Evolutionary conservation across 805 yeast genomes (phyloP).

Genomic region (Sugiyamaella mastotermitis): DNA sequence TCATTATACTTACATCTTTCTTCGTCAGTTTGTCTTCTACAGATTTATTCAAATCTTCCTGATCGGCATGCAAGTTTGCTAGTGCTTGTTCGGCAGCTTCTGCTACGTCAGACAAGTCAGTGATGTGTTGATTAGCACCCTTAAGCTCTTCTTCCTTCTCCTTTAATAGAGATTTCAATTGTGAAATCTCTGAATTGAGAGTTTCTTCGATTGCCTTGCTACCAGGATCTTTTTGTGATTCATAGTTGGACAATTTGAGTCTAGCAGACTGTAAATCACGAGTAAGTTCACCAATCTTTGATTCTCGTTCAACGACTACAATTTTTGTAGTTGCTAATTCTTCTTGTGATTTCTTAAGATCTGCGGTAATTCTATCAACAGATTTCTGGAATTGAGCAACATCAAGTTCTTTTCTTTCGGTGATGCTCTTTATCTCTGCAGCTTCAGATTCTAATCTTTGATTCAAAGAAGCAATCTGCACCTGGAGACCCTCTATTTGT

Average conservation of each 20-base stretch:
- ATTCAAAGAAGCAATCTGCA: constrained; percentile 40
- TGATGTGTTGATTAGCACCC: constrained; percentile 49
- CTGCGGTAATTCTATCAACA: constrained; percentile 47
- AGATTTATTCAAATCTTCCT: constrained; percentile 38
- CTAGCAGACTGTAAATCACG: constrained; percentile 27
- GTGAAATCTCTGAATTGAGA: constrained; percentile 9
- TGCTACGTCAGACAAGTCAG: constrained; percentile 59
- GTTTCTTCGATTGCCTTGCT: constrained; percentile 6
- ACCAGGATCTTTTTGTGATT: constrained; percentile 31
- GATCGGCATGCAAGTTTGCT: constrained; percentile 45
- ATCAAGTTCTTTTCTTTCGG: constrained; percentile 53
- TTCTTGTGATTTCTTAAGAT: constrained; percentile 38
- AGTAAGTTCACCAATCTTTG: constrained; percentile 33
- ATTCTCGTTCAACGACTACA: constrained; percentile 35
- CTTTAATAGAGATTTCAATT: constrained; percentile 13
- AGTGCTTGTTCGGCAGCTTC: constrained; percentile 63
- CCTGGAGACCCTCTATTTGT: constrained; percentile 46
- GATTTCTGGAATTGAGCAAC: constrained; percentile 53
- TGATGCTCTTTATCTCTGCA: constrained; percentile 46
- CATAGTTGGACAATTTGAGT: constrained; percentile 22
- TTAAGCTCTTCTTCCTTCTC: constrained; percentile 42
- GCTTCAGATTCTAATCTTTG: constrained; percentile 41
- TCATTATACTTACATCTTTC: constrained; percentile 12
- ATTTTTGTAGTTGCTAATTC: constrained; percentile 38
- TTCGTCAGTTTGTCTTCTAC: constrained; percentile 17